Percentiles rank a stretch among this genome's conserved stretches.
phyloP scores from a whole-genome alignment of 2,329 filamentous ascomycete genomes.

The Fusarium staphyleae region DNA sequence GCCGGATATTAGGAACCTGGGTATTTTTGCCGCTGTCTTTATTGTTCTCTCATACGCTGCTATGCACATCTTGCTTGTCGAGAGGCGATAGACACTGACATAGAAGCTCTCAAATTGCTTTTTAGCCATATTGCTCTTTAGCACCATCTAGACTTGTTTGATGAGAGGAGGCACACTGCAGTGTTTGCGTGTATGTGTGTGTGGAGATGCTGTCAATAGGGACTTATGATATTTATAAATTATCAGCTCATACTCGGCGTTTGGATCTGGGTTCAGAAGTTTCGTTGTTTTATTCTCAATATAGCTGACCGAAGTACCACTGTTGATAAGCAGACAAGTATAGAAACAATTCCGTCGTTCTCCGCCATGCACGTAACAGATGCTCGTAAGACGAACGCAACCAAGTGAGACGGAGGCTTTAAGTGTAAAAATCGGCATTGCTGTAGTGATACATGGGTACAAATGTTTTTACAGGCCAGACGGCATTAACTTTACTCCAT shows the following conservation, averaged over 20 bases:
- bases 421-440: conserved; percentile 25
- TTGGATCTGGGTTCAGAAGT: conserved; percentile 8
- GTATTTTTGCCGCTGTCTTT: conserved; percentile 81
- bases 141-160: conserved; percentile 2
- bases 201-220: conserved; percentile 9
- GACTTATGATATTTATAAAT: neutral
- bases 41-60: conserved; percentile 87
- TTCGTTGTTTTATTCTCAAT: neutral
- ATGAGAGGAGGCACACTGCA: neutral
- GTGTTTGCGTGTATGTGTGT: neutral
- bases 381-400: neutral
- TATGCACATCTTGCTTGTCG: conserved; percentile 92
- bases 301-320: conserved; percentile 9
- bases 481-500: conserved; percentile 49
- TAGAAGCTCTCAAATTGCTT: conserved; percentile 2
- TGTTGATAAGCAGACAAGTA: neutral
- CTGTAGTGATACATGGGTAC: conserved; percentile 39
- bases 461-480: conserved; percentile 40
- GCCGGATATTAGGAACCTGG: conserved; percentile 82
- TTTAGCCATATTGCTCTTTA: neutral
- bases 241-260: conserved; percentile 20
- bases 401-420: conserved; percentile 3
- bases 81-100: conserved; percentile 66
- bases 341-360: conserved; percentile 6
- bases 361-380: neutral